These are phyloP conservation scores for Berberis vulgaris DNA, from an alignment of 164 flowering plant species.

Conservation along the genomic window DNA sequence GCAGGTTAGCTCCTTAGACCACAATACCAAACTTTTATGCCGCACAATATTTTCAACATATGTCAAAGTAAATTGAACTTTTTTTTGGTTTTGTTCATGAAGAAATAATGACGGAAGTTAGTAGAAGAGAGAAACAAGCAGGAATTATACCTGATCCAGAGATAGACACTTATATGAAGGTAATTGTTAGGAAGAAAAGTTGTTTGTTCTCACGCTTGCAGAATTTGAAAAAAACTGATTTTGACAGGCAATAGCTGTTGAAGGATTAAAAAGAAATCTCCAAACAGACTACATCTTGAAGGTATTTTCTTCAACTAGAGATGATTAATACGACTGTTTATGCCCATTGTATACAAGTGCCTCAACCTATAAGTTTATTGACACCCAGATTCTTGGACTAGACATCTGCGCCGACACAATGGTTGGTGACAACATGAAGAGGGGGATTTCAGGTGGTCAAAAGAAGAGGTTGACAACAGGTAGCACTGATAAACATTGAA, in stretches of 20 bases:
- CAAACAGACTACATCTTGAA: slow-evolving; percentile 69
- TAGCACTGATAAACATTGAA: slow-evolving; percentile 4
- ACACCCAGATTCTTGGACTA: slow-evolving; percentile 56
- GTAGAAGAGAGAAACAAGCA: slow-evolving; percentile 2
- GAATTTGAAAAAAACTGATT: background rate
- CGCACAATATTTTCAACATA: no score
- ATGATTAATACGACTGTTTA: background rate
- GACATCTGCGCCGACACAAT: slow-evolving; percentile 60
- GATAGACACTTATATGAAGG: background rate
- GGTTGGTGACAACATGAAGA: slow-evolving; percentile 64
- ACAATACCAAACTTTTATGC: no score
- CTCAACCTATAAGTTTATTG: background rate
- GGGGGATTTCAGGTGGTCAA: slow-evolving; percentile 79
- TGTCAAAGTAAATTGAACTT: no score
- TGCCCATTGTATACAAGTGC: background rate
- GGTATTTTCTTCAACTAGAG: slow-evolving; percentile 23
- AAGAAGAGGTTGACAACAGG: slow-evolving; percentile 72
- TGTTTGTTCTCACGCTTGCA: background rate
- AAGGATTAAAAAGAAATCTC: slow-evolving; percentile 44
- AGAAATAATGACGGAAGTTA: background rate
- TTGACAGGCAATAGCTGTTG: slow-evolving; percentile 45
- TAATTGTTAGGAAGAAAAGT: background rate
- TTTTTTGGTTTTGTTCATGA: background rate
- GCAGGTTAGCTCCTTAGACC: no score
- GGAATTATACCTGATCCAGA: slow-evolving; percentile 4